Base-by-base conservation (phyloP, 371 early-diverging fungal genomes). In the Furculomyces boomerangus region DNA sequence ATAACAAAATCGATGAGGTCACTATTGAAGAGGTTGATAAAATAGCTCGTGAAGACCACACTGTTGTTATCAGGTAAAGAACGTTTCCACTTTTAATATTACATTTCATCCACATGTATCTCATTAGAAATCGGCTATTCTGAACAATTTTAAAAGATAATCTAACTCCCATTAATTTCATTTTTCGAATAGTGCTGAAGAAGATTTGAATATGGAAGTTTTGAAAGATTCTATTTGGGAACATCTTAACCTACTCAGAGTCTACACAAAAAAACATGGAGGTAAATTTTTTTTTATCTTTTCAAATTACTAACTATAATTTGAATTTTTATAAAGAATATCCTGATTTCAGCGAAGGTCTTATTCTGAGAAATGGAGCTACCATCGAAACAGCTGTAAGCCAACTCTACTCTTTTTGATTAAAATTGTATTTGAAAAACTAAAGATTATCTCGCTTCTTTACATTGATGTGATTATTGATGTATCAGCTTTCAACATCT, bases 1-100 rank as follows among this genome's bases (percentile, higher is more conserved):
- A 85, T 67, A 99, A 99, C 81, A 99, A 99, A 78, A 90, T 99
- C 53, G 99, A 99, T 69, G 78, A 80, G 32, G 90, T 99, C 50
- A 84, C 90, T 25, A 79, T 98, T 60, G 98, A 99, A 70, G 96
- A 97, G 68, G 79, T 99, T 8, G 90, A 97, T 63, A 65, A 78
- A 60, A 71, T 96, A 53, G 93, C 96, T 24, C 78, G 82, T 31
- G 71, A 81, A 53, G 84, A 82, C 5, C 66, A 97, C 71, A 89
- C 98, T 1, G 88, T 94, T 2, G 96, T 96, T 31, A 78, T 91
- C 22, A 46, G 46, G 46, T 46, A 46, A 13, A 46, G 5, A n/a
- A n/a, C n/a, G n/a, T n/a, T n/a, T n/a, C n/a, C n/a, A n/a, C n/a
- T n/a, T n/a, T n/a, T n/a, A n/a, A n/a, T n/a, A n/a, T n/a, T n/a